phyloP scores from a whole-genome alignment of 2,329 filamentous ascomycete species.

The Xylariaceae sp. region DNA sequence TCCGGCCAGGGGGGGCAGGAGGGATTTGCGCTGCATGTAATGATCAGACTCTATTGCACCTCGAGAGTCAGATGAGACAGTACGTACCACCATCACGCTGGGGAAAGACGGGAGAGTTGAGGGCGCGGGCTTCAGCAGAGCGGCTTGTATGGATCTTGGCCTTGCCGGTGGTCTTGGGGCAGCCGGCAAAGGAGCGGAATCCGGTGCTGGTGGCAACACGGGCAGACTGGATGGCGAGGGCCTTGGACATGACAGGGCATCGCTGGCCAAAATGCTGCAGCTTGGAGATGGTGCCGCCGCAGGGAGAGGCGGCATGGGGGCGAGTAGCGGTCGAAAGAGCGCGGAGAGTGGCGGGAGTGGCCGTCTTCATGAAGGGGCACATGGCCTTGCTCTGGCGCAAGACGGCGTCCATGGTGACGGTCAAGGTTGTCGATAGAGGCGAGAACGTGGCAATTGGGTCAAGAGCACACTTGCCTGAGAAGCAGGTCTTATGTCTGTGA shows the following conservation, averaged over 20 bases:
- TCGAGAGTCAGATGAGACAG: neutral
- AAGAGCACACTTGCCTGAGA: neutral
- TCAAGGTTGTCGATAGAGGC: constrained; percentile 12
- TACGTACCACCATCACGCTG: constrained; percentile 49
- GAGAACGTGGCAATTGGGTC: neutral
- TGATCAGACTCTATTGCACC: constrained; percentile 17
- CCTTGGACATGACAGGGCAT: constrained; percentile 99
- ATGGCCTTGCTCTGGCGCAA: constrained; percentile 93
- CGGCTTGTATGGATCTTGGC: constrained; percentile 80
- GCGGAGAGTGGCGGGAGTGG: constrained; percentile 85
- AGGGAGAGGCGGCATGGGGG: constrained; percentile 61
- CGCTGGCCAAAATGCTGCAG: constrained; percentile 90
- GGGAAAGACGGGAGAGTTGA: constrained; percentile 58
- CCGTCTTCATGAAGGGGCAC: constrained; percentile 96
- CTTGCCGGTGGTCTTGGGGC: constrained; percentile 54
- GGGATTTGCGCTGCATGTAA: constrained; percentile 34
- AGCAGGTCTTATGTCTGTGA: neutral
- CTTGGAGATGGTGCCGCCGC: constrained; percentile 94
- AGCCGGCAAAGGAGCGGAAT: constrained; percentile 50
- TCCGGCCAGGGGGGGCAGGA: constrained; percentile 30
- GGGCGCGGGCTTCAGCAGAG: constrained; percentile 72
- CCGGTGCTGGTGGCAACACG: constrained; percentile 48
- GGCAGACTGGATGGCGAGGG: constrained; percentile 79
- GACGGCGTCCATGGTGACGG: constrained; percentile 77
- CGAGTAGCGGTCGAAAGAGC: constrained; percentile 76